Base-by-base conservation (phyloP, 371 early-diverging fungal genomes). In the Vittaforma corneae region DNA sequence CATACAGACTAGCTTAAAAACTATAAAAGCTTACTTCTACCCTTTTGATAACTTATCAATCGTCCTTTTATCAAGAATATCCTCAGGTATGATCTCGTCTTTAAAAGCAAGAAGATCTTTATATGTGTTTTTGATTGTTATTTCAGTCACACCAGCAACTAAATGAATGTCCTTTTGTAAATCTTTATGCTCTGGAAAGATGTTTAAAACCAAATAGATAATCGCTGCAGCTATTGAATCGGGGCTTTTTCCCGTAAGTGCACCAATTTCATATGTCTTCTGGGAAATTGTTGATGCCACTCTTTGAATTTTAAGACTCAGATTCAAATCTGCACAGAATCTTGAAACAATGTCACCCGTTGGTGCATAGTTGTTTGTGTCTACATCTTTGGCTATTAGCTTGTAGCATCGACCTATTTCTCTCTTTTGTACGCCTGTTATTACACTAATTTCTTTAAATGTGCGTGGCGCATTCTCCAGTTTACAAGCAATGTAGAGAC, bases 401-500 rank as follows among this genome's bases (percentile, higher is more conserved):
- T 80, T 80, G 70, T 71, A 81, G 51, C 76, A 66, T 37, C 70
- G 47, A 28, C 79, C 77, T 45, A 81, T 75, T 48, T 81, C 81
- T 40, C 66, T 75, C 57, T 78, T 79, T 30, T 74, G 78, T 1
- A 97, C 93, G 44, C 86, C 84, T 0, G 94, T 93, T 66, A 92
- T 73, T 0, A 89, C 86, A 56, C 87, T 87, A 50, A 97, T 89
- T 79, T 97, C 98, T 72, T 91, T 88, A 78, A 93, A 95, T 0
- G 98, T 93, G 65, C 98, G 84, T 0, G 89, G 85, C 0, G 88
- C 92, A 20, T 82, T 82, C 67, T 90, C 87, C 69, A 90, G 85
- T 40, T 91, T 84, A 79, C 94, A 94, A 5, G 94, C 98, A 63
- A 93, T 86, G 65, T 88, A 91, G 68, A 97, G 88, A 76, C 93